Percentiles rank a stretch among this genome's conserved stretches.
These are phyloP conservation scores for Delphinella strobiligena DNA, from an alignment of 2,329 filamentous ascomycete genomes.

Conservation along the genomic window DNA sequence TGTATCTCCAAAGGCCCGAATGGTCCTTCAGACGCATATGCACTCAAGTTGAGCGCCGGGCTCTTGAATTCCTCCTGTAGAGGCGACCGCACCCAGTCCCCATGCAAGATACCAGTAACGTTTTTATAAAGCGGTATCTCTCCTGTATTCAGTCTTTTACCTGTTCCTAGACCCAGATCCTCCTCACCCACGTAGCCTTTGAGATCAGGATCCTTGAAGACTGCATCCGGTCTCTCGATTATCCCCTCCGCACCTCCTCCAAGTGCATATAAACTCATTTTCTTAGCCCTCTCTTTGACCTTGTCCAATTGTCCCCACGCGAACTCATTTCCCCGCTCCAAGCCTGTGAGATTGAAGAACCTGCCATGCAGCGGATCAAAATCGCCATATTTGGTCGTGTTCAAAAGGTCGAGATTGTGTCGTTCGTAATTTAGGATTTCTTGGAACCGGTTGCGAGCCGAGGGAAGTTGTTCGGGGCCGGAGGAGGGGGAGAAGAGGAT, in stretches of 20 bases:
- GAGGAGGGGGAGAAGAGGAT: slow-evolving; percentile 39
- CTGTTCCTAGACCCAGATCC: no score
- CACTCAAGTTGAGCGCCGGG: slow-evolving; percentile 34
- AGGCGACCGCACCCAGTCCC: slow-evolving; percentile 57
- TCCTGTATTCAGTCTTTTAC: slow-evolving; percentile 25
- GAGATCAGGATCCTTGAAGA: no score
- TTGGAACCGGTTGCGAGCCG: slow-evolving; percentile 32
- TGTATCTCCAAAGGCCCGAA: slow-evolving; percentile 43
- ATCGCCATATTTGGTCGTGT: slow-evolving; percentile 40
- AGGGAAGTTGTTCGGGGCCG: slow-evolving; percentile 21
- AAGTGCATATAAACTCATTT: slow-evolving; percentile 36
- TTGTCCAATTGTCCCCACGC: slow-evolving; percentile 62
- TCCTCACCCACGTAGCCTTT: no score
- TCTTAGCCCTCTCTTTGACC: slow-evolving; percentile 53
- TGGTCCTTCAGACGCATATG: slow-evolving; percentile 50
- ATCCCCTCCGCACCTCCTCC: slow-evolving; percentile 21
- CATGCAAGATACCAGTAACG: slow-evolving; percentile 62
- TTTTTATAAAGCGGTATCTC: slow-evolving; percentile 60
- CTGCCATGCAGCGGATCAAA: slow-evolving; percentile 33
- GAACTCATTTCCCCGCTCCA: slow-evolving; percentile 60
- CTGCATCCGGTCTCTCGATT: no score
- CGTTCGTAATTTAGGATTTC: slow-evolving; percentile 40
- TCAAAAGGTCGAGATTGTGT: slow-evolving; percentile 36
- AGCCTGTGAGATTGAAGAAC: slow-evolving; percentile 56
- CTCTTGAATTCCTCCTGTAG: slow-evolving; percentile 36